phyloP scores from a whole-genome alignment of 73 alveolate genomes.

The Paramecium pentaurelia region DNA sequence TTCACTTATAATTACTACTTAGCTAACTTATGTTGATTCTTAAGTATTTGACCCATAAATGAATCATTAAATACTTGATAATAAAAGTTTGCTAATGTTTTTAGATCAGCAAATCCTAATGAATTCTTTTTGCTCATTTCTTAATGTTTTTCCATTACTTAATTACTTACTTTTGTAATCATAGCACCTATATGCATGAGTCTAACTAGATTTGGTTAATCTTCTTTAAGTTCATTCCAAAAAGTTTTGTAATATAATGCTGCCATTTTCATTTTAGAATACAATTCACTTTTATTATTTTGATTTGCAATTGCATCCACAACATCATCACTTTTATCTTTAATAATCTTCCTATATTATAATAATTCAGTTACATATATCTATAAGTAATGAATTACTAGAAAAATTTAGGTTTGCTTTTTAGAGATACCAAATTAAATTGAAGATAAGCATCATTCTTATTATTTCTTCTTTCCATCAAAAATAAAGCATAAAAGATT shows the following conservation, averaged over 20 bases:
- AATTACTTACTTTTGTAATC: slow-evolving; percentile 1
- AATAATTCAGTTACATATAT: background rate
- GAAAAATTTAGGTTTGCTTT: slow-evolving; percentile 15
- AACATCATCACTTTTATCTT: slow-evolving; percentile 41
- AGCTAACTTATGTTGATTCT: slow-evolving; percentile 12
- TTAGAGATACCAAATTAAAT: background rate
- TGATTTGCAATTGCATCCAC: slow-evolving; percentile 50
- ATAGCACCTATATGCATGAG: slow-evolving; percentile 33
- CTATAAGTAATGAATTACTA: slow-evolving; percentile 47
- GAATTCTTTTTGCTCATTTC: slow-evolving; percentile 49
- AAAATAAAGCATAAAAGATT: slow-evolving; percentile 85
- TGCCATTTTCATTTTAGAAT: slow-evolving; percentile 40
- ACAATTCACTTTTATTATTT: background rate
- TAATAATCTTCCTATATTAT: slow-evolving; percentile 26
- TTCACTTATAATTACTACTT: background rate
- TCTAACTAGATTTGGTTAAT: slow-evolving; percentile 39
- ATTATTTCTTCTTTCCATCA: slow-evolving; percentile 85
- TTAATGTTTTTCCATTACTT: slow-evolving; percentile 3
- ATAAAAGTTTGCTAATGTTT: background rate
- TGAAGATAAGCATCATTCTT: slow-evolving; percentile 12
- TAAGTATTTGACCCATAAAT: background rate
- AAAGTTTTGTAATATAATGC: slow-evolving; percentile 35
- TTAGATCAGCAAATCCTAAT: background rate
- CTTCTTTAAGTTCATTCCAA: slow-evolving; percentile 56
- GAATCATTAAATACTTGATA: background rate